Evolutionary conservation across 2,329 filamentous ascomycete species (phyloP), one percentile per base, ranked within the genome.

Genomic region (Epichloe bromicola): DNA sequence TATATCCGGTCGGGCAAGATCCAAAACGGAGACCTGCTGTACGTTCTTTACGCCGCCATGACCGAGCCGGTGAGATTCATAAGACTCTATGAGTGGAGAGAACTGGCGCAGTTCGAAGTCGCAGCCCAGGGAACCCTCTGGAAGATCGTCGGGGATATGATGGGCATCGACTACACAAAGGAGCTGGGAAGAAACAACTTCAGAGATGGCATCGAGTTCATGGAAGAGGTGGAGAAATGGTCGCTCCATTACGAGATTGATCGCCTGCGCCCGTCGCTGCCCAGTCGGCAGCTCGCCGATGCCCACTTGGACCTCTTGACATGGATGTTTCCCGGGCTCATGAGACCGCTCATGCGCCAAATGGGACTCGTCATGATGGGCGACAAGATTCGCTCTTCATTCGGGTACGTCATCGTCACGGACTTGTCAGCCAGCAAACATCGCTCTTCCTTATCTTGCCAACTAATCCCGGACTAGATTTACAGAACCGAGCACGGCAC

Each of bases 71-170:
- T 76, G 33, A 70, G 75, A 15, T 88, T 85, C 71, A 74, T 85
- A 26, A 63, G 72, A 5, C 67, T 69, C 4, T 86, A 80, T 58
- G 86, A 91, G 61, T 91, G 86, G 85, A 76, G 86, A 3, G 39
- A 68, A 4, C 63, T 87, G 20, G 82, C 74, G 14, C 76, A 82
- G 0, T 71, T 89, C 65, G 86, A 90, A 63, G 64, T 71, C 11
- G 85, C 82, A 53, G 85, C 83, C 0, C 65, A 83, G 34, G 81
- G 78, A 15, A 81, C 78, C 0, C 80, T 85, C 59, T 88, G 84
- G 85, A 86, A 85, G 64, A 73, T 73, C 49, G 66, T 87, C n/a
- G 85, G 84, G 12, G 81, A 88, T 57, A 77, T 78, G 49, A 84
- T 89, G 78, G 74, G 72, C 0, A 85, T 89, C 54, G 62, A 70